Evolutionary conservation across 805 yeast genomes (phyloP).

Genomic region (Barnettozyma wickerhamii): DNA sequence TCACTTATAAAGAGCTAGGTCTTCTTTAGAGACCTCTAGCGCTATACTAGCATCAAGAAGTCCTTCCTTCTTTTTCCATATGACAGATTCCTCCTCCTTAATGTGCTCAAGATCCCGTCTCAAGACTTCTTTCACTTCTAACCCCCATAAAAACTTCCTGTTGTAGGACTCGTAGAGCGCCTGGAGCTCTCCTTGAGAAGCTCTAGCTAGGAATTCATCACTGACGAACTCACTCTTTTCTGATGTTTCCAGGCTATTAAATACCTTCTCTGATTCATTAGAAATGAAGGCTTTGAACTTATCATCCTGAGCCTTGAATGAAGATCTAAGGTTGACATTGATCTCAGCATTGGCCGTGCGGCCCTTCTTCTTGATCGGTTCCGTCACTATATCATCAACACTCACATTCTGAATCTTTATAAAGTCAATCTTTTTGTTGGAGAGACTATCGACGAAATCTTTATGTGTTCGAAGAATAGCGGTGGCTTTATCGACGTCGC

Average conservation of each 20-base stretch:
- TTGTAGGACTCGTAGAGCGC: conserved; percentile 27
- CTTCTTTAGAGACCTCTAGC: conserved; percentile 23
- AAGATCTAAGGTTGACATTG: conserved; percentile 19
- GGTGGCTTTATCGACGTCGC: no score
- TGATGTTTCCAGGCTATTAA: conserved; percentile 12
- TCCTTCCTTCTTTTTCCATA: conserved; percentile 39
- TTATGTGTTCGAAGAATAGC: not conserved
- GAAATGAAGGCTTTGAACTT: conserved; percentile 2
- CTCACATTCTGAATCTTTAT: conserved; percentile 22
- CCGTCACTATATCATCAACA: conserved; percentile 23
- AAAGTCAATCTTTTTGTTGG: conserved; percentile 19
- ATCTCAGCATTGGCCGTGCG: conserved; percentile 24
- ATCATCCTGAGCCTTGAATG: conserved; percentile 15
- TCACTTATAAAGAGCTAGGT: conserved; percentile 1
- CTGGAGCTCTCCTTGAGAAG: conserved; percentile 11
- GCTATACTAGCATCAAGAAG: conserved; percentile 39
- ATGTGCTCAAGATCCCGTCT: conserved; percentile 27
- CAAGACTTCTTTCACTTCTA: conserved; percentile 35
- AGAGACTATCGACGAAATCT: conserved; percentile 6
- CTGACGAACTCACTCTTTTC: conserved; percentile 17
- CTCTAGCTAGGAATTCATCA: conserved; percentile 15
- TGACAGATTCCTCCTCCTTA: conserved; percentile 29
- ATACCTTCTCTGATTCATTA: conserved; percentile 6
- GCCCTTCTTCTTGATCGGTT: conserved; percentile 24
- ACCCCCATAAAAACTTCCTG: conserved; percentile 34